A percentile compares a stretch with the other conserved stretches of the same genome.
phyloP scores from a whole-genome alignment of 345 rosid species.

The Gossypium arboreum region DNA sequence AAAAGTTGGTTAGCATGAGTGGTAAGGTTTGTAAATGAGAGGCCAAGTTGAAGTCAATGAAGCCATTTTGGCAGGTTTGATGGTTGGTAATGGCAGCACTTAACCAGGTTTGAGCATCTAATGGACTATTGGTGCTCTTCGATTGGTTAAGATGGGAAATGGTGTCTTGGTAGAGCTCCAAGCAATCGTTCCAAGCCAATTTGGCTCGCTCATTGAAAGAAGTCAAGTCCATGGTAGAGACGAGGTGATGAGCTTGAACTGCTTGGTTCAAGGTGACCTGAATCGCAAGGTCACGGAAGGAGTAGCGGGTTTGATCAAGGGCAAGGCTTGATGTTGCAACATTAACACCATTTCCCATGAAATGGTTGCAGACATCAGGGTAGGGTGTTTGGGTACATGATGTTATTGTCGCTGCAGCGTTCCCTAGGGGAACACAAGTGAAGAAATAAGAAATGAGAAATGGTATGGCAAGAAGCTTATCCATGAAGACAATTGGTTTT shows the following conservation, averaged over 20 bases:
- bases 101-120: slow-evolving; percentile 62
- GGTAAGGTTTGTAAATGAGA: slow-evolving; percentile 40
- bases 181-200: slow-evolving; percentile 56
- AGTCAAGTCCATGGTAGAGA: slow-evolving; percentile 36
- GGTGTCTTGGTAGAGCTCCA: slow-evolving; percentile 60
- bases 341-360: neutral
- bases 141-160: slow-evolving; percentile 50
- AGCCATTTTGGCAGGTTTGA: slow-evolving; percentile 69
- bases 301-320: neutral
- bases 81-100: slow-evolving; percentile 76
- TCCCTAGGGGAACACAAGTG: neutral
- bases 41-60: slow-evolving; percentile 48
- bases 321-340: neutral
- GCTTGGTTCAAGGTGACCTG: slow-evolving; percentile 53
- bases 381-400: neutral
- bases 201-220: slow-evolving; percentile 40
- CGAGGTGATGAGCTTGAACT: slow-evolving; percentile 39
- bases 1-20: slow-evolving; percentile 37
- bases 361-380: neutral
- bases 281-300: slow-evolving; percentile 45
- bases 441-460: too few species aligned
- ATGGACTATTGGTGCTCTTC: slow-evolving; percentile 31
- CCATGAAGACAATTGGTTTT: too few species aligned
- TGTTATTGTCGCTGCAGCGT: neutral
- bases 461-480: too few species aligned